Conservation (phyloP, 1,284 basidiomycete genomes). For the Chondrostereum purpureum region DNA sequence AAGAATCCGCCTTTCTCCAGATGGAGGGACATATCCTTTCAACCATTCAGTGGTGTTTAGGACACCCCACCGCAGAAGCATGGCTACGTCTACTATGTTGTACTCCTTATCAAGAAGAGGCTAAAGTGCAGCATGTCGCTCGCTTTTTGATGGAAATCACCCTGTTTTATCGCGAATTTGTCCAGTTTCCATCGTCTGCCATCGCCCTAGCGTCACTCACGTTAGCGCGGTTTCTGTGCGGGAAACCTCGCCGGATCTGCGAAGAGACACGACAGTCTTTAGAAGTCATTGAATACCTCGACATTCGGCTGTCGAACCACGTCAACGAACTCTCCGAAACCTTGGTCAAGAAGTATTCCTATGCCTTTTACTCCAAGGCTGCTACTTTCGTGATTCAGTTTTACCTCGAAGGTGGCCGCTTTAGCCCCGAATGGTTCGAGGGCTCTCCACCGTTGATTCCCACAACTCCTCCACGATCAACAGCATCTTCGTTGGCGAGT, state of each 20-base stretch:
- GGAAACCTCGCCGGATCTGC: slow-evolving; percentile 68
- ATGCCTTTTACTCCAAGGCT: slow-evolving; percentile 89
- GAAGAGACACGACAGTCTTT: slow-evolving; percentile 75
- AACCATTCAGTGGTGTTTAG: slow-evolving; percentile 94
- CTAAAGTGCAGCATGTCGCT: slow-evolving; percentile 88
- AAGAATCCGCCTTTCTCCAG: slow-evolving; percentile 93
- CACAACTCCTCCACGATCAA: slow-evolving; percentile 62
- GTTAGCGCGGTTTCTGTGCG: slow-evolving; percentile 83
- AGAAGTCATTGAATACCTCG: slow-evolving; percentile 80
- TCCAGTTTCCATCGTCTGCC: slow-evolving; percentile 79
- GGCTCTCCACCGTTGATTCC: slow-evolving; percentile 38
- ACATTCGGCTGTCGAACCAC: slow-evolving; percentile 78
- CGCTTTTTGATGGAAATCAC: slow-evolving; percentile 99
- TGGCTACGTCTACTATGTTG: slow-evolving; percentile 86
- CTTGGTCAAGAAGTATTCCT: slow-evolving; percentile 96
- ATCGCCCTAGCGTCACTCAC: slow-evolving; percentile 86
- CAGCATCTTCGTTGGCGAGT: slow-evolving; percentile 44
- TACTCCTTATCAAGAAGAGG: slow-evolving; percentile 70
- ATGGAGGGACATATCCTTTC: slow-evolving; percentile 97
- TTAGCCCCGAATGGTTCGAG: slow-evolving; percentile 42
- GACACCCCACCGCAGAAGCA: slow-evolving; percentile 96
- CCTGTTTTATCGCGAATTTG: slow-evolving; percentile 93
- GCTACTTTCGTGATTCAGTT: slow-evolving; percentile 89
- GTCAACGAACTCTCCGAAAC: slow-evolving; percentile 90
- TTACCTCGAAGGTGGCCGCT: slow-evolving; percentile 78